Evolutionary conservation across 2,329 filamentous ascomycete genomes (phyloP).

Genomic region (Clarireedia homoeocarpa): DNA sequence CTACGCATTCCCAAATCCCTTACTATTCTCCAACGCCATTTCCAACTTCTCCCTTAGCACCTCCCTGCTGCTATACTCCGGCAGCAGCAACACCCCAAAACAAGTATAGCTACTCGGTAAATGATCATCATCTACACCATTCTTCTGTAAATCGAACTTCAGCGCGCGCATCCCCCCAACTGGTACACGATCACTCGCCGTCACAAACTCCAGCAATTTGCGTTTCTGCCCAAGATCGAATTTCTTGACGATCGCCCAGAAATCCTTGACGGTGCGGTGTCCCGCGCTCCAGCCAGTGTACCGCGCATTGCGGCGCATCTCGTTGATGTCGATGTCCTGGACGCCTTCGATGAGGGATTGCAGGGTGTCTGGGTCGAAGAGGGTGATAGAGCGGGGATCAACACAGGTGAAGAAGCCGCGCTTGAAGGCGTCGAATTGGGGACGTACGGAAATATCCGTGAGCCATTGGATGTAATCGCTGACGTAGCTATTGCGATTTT

Average conservation of each 20-base stretch:
- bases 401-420: slow-evolving; percentile 74
- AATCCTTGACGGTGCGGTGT: slow-evolving; percentile 65
- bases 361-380: slow-evolving; percentile 61
- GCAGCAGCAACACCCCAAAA: slow-evolving; percentile 80
- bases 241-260: slow-evolving; percentile 72
- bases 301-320: slow-evolving; percentile 61
- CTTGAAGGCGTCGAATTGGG: slow-evolving; percentile 74
- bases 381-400: slow-evolving; percentile 57
- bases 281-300: slow-evolving; percentile 75
- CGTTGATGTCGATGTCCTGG: slow-evolving; percentile 68
- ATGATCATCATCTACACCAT: slow-evolving; percentile 55
- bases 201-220: slow-evolving; percentile 85
- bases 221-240: slow-evolving; percentile 64
- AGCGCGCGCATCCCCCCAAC: slow-evolving; percentile 78
- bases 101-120: slow-evolving; percentile 89
- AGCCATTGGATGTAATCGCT: slow-evolving; percentile 80
- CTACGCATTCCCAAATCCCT: slow-evolving; percentile 79
- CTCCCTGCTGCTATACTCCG: slow-evolving; percentile 67
- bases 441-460: slow-evolving; percentile 65
- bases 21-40: slow-evolving; percentile 82
- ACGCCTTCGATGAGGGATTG: slow-evolving; percentile 77
- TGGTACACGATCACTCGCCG: slow-evolving; percentile 82
- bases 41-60: slow-evolving; percentile 65
- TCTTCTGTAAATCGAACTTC: slow-evolving; percentile 75
- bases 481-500: slow-evolving; percentile 71